A percentile compares a stretch with the other conserved stretches of the same genome.
These are phyloP conservation scores for Phanerochaete sordida DNA, from an alignment of 768 basidiomycete genomes.

Conservation along the genomic window DNA sequence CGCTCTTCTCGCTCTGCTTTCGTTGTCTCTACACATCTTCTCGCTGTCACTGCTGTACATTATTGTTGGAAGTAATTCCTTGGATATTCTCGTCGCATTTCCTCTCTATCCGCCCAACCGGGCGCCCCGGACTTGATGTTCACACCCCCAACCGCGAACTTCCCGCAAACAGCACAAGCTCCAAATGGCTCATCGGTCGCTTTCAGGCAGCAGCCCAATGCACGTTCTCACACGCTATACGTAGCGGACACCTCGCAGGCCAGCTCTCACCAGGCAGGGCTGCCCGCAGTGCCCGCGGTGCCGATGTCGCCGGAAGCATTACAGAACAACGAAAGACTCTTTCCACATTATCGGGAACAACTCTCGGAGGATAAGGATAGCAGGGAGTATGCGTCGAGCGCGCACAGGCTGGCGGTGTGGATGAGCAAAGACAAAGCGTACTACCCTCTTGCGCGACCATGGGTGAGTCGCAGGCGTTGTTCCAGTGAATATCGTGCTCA, in stretches of 20 bases:
- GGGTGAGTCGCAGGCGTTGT: conserved; percentile 17
- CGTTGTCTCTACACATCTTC: not conserved
- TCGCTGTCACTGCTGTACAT: not conserved
- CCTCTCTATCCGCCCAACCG: not conserved
- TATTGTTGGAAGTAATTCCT: not conserved
- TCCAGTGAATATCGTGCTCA: not conserved
- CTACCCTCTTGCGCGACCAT: conserved; percentile 19
- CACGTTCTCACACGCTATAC: not conserved
- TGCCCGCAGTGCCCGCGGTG: not conserved
- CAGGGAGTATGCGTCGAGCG: conserved; percentile 7
- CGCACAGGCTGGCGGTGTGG: conserved; percentile 19
- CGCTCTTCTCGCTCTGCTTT: not conserved
- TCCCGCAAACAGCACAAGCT: not conserved
- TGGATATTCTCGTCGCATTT: not conserved
- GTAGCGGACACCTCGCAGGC: not conserved
- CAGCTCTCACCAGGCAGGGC: not conserved
- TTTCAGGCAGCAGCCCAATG: not conserved
- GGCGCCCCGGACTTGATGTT: not conserved
- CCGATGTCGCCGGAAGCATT: conserved; percentile 9
- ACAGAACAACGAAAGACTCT: conserved; percentile 21
- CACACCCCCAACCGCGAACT: not conserved
- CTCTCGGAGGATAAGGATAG: conserved; percentile 6
- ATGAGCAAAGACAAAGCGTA: conserved; percentile 20
- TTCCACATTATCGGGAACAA: conserved; percentile 14
- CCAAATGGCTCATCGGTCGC: not conserved